Evolutionary conservation across 805 yeast genomes (phyloP), one percentile per base, ranked within the genome.

Genomic region (Wickerhamiella shivajii): DNA sequence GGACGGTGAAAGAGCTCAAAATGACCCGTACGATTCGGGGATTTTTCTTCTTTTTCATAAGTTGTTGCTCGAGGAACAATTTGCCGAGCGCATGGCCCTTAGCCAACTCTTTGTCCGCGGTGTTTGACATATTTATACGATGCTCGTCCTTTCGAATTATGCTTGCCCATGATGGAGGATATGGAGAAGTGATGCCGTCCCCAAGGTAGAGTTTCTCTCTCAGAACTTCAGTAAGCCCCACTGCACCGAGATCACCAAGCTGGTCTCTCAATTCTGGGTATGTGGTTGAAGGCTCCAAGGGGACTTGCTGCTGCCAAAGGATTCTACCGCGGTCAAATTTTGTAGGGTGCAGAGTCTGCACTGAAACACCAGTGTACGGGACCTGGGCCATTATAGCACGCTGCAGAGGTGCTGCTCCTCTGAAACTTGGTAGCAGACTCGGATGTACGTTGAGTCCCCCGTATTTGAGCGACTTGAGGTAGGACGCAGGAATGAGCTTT

Each of bases 371-470:
- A 0, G 96, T 77, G 12, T 30, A 38, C 0, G 41, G 22, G 42
- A 77, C 84, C 25, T 63, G 63, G 39, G 77, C 69, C 46, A 85
- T 51, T 9, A 90, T 53, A 0, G 95, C 74, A 39, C 71, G 64
- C 40, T 87, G 97, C 3, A 90, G 56, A 0, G 98, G 98, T 1
- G 95, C 77, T 0, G 96, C 74, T 1, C 98, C 98, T 2, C 83
- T 68, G 44, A 79, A 50, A 29, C 57, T 59, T 0, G 98, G 98
- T 6, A 90, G 62, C 5, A 84, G 51, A 0, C 95, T 83, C 0
- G 98, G 98, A 51, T 90, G 98, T 1, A 90, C 83, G 49, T 90
- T 90, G 18, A 90, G 50, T 0, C 96, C 92, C 3, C 85, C 83
- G 47, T 53, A 70, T 9, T 53, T 51, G 14, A 74, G 56, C 0